phyloP scores from a whole-genome alignment of 1,139 yeast genomes.

The Starmera stellimalicola region DNA sequence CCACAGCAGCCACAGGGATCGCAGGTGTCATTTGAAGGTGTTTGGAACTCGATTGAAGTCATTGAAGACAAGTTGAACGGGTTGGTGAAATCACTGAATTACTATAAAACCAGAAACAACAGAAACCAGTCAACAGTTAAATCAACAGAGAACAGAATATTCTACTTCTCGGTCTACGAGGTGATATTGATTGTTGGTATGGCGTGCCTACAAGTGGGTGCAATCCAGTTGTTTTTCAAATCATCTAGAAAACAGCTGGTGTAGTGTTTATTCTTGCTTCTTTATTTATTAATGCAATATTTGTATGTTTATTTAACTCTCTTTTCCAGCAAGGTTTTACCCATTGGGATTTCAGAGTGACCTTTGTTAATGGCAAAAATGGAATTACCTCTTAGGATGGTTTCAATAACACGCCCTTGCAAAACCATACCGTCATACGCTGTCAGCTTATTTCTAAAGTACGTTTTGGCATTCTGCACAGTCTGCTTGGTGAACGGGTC shows the following conservation, averaged over 20 bases:
- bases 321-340: constrained; percentile 49
- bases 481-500: constrained; percentile 51
- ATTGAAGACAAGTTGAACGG: constrained; percentile 64
- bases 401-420: constrained; percentile 66
- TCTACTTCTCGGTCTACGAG: constrained; percentile 76
- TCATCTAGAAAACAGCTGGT: constrained; percentile 78
- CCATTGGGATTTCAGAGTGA: constrained; percentile 45
- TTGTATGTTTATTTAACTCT: no score
- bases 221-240: constrained; percentile 81
- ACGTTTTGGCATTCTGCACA: constrained; percentile 50
- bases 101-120: constrained; percentile 86
- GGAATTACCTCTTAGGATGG: constrained; percentile 65
- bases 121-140: constrained; percentile 88
- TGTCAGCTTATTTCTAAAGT: constrained; percentile 77
- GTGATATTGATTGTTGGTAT: constrained; percentile 74
- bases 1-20: constrained; percentile 34
- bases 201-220: constrained; percentile 75
- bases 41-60: constrained; percentile 46
- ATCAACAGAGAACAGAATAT: constrained; percentile 81
- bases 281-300: not conserved
- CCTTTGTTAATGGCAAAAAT: constrained; percentile 55
- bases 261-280: constrained; percentile 19
- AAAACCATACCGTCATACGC: constrained; percentile 71
- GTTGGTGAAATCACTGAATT: constrained; percentile 58
- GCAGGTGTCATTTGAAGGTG: constrained; percentile 45